Evolutionary conservation across 2,329 filamentous ascomycete genomes (phyloP).

Genomic region (Calonectria ilicicola): DNA sequence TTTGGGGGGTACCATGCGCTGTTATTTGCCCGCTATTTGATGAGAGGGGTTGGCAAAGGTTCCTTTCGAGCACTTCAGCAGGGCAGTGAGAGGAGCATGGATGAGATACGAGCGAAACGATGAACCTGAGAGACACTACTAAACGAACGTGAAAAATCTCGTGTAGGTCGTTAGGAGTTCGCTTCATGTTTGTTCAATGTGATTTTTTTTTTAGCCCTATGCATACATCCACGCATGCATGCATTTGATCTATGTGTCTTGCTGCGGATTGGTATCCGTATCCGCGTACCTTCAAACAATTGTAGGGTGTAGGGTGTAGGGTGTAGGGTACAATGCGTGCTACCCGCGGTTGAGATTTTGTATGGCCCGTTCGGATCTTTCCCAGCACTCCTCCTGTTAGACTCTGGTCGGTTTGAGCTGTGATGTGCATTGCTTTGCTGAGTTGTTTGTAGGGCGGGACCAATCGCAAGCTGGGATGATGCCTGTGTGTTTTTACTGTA

Average conservation of each 20-base stretch:
- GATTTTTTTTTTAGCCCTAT: not conserved
- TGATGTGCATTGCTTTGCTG: slow-evolving; percentile 20
- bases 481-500: not conserved
- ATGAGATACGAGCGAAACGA: not conserved
- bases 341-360: not conserved
- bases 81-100: not conserved
- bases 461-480: slow-evolving; percentile 13
- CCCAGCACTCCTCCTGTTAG: not conserved
- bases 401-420: slow-evolving; percentile 3
- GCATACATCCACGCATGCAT: not conserved
- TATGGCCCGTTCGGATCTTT: not conserved
- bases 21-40: slow-evolving; percentile 12
- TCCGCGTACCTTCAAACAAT: not conserved
- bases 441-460: slow-evolving; percentile 12
- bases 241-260: not conserved
- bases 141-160: not conserved
- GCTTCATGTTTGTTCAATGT: not conserved
- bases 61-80: not conserved
- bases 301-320: not conserved
- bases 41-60: slow-evolving; percentile 8
- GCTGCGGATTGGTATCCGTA: not conserved
- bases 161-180: not conserved
- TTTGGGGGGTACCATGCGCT: slow-evolving; percentile 3
- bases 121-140: not conserved
- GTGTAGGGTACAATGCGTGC: not conserved